Evolutionary conservation across 2,329 filamentous ascomycete species (phyloP), one percentile per base, ranked within the genome.

Genomic region (Metarhizium brunneum): DNA sequence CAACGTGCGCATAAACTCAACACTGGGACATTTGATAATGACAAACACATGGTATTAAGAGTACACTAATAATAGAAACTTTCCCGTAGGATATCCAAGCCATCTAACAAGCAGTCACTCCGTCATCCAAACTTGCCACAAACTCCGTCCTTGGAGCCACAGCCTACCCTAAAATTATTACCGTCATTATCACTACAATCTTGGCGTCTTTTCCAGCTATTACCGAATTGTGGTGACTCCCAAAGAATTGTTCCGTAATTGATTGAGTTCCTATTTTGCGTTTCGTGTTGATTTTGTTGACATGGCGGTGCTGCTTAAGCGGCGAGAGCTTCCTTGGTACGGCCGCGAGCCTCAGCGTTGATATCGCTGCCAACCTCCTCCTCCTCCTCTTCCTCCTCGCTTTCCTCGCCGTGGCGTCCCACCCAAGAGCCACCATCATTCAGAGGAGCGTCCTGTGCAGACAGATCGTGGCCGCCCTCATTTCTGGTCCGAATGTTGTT

Each of bases 401-500:
- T 83, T 20, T 76, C 76, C 66, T 88, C 86, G 29, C 73, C 76
- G 43, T 82, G 81, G 14, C 88, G 88, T 6, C 87, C 86, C 40
- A 92, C 84, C 92, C 92, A 96, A 13, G 87, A 90, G 67, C 92
- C 89, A 56, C 86, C 80, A 67, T 89, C 88, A 60, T 90, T 84
- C 59, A 91, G 73, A 16, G 89, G 86, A 50, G 82, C 81, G 68
- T 96, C 92, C 73, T 96, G 92, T 50, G 80, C 80, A 2, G 89
- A 88, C 43, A 96, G 80, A 66, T 96, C 92, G 57, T 91, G 80
- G 7, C 89, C 88, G 8, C 89, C 62, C 65, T 92, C 88, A 57
- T 83, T 81, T 60, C 83, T 80, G 58, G 80, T 81, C 61, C 77
- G 78, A 66, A 87, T 83, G 69, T 87, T 86, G 69, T 86, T 85